phyloP scores from a whole-genome alignment of 306 rosid species.

The Glycine tomentella region DNA sequence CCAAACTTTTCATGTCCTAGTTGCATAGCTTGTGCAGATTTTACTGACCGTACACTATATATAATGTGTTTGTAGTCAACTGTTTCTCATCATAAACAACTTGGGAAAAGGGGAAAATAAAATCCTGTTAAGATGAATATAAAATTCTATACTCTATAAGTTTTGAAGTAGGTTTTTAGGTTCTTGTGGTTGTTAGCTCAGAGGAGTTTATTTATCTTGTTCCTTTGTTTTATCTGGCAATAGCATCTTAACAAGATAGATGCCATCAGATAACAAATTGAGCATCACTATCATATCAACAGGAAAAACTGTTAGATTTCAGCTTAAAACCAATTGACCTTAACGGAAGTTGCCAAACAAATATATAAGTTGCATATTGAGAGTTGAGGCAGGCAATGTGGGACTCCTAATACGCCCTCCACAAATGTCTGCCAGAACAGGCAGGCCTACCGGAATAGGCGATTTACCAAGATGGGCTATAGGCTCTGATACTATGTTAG shows the following conservation, averaged over 20 bases:
- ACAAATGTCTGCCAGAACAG: no score
- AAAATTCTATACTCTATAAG: background rate
- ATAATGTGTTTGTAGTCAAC: conserved; percentile 26
- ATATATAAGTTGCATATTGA: no score
- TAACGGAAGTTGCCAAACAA: no score
- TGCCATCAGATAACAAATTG: conserved; percentile 22
- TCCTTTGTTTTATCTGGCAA: conserved; percentile 2
- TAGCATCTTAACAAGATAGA: conserved; percentile 30
- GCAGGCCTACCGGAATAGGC: no score
- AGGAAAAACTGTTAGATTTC: background rate
- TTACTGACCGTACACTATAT: conserved; percentile 3
- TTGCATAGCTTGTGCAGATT: conserved; percentile 17
- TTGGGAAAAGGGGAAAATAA: background rate
- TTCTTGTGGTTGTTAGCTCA: conserved; percentile 10
- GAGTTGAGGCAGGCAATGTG: no score
- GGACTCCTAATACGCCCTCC: no score
- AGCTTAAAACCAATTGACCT: no score
- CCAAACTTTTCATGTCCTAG: conserved; percentile 7
- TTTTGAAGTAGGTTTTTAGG: conserved; percentile 23
- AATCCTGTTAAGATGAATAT: background rate
- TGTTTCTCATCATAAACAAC: conserved; percentile 19
- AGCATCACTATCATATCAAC: conserved; percentile 16
- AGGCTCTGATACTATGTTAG: no score
- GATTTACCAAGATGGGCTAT: no score
- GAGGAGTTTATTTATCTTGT: conserved; percentile 1